Evolutionary conservation across 495 filamentous ascomycete genomes (phyloP).

Genomic region (Cudoniella acicularis): DNA sequence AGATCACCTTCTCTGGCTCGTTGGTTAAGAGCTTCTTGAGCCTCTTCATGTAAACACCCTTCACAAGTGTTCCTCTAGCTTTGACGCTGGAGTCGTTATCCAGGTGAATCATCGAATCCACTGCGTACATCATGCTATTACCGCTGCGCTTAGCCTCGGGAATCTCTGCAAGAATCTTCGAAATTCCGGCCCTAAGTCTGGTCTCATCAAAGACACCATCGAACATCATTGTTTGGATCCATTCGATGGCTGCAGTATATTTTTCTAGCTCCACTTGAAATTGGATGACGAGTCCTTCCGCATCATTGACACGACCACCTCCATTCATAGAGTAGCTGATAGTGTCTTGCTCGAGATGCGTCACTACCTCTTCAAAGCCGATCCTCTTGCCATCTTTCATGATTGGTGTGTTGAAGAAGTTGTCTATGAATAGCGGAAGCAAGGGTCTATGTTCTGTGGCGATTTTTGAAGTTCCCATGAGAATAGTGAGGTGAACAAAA

Average conservation of each 20-base stretch:
- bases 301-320: slow-evolving; percentile 63
- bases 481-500: slow-evolving; percentile 78
- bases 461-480: slow-evolving; percentile 71
- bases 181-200: slow-evolving; percentile 77
- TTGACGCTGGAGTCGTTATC: slow-evolving; percentile 67
- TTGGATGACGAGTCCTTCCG: slow-evolving; percentile 73
- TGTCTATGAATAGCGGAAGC: slow-evolving; percentile 76
- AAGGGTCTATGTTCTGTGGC: slow-evolving; percentile 76
- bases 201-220: slow-evolving; percentile 79
- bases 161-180: slow-evolving; percentile 85
- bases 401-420: slow-evolving; percentile 92
- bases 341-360: slow-evolving; percentile 85
- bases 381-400: slow-evolving; percentile 70
- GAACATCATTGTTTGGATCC: slow-evolving; percentile 83
- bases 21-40: slow-evolving; percentile 71
- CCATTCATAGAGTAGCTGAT: slow-evolving; percentile 71
- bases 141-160: slow-evolving; percentile 91
- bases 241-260: slow-evolving; percentile 76
- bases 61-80: slow-evolving; percentile 79
- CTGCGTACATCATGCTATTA: slow-evolving; percentile 68
- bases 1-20: slow-evolving; percentile 66
- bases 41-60: slow-evolving; percentile 81
- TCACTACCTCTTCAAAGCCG: slow-evolving; percentile 88
- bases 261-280: slow-evolving; percentile 87
- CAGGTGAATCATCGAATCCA: slow-evolving; percentile 77